Evolutionary conservation across 2,329 filamentous ascomycete genomes (phyloP).

Genomic region (Massarina eburnea): DNA sequence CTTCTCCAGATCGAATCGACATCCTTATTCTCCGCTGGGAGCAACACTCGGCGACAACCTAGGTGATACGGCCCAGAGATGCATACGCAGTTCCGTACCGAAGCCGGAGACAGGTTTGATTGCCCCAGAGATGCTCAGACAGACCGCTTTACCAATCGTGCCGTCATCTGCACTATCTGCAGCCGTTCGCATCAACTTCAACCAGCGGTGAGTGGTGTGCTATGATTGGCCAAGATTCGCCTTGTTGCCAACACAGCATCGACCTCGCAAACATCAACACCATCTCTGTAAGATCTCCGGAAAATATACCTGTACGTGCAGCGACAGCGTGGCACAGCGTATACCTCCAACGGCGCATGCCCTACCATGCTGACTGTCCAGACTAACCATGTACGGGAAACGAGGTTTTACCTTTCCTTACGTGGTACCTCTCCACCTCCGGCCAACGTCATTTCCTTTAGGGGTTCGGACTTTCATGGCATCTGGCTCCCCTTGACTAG

Average conservation of each 20-base stretch:
- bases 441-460: too few relatives aligned
- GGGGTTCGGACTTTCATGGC: too few relatives aligned
- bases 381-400: background rate
- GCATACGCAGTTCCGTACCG: background rate
- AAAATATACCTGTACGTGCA: conserved; percentile 8
- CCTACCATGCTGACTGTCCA: background rate
- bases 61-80: too few relatives aligned
- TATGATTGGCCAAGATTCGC: conserved; percentile 30
- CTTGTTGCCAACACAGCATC: conserved; percentile 26
- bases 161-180: conserved; percentile 28
- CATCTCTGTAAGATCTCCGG: conserved; percentile 17
- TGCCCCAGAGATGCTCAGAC: background rate
- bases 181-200: conserved; percentile 30
- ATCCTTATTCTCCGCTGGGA: conserved; percentile 20
- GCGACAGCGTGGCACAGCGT: conserved; percentile 14
- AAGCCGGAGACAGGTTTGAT: background rate
- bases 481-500: too few relatives aligned
- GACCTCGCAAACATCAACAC: conserved; percentile 18
- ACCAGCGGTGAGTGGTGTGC: conserved; percentile 34
- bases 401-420: background rate
- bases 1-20: conserved; percentile 19
- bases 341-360: conserved; percentile 1
- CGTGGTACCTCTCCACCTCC: background rate
- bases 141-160: conserved; percentile 1
- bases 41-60: conserved; percentile 14